Evolutionary conservation across 805 yeast species (phyloP).

Genomic region (Monosporozyma aquatica): DNA sequence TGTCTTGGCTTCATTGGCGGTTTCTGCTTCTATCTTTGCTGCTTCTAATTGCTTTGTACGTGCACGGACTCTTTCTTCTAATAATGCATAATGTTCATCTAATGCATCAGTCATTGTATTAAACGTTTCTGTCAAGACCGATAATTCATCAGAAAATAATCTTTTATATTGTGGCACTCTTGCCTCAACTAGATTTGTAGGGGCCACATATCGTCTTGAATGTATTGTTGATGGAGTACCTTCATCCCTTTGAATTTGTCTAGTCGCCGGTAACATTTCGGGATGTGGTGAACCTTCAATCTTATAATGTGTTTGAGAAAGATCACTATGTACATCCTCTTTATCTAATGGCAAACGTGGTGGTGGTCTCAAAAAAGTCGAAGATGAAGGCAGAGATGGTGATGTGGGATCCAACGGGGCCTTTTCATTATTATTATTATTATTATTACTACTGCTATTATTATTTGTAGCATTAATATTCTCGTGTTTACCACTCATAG

Average conservation of each 20-base stretch:
- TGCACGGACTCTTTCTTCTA: conserved; percentile 81
- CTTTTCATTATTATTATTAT: background rate
- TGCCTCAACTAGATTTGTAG: conserved; percentile 31
- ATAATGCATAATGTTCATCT: conserved; percentile 68
- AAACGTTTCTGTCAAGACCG: conserved; percentile 81
- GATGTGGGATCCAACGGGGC: background rate
- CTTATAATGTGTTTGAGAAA: background rate
- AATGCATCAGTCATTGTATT: conserved; percentile 86
- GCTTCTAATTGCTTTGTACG: conserved; percentile 84
- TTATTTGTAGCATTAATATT: background rate
- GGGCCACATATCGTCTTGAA: conserved; percentile 20
- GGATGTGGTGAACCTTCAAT: conserved; percentile 6
- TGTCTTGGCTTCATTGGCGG: conserved; percentile 94
- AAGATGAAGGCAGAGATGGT: background rate
- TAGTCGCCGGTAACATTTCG: background rate
- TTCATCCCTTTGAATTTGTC: conserved; percentile 4
- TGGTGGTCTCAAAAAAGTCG: background rate
- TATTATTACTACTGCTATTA: background rate
- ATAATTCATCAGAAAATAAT: conserved; percentile 70
- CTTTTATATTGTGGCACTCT: conserved; percentile 41
- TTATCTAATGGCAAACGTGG: background rate
- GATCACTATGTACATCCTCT: background rate
- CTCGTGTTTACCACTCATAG: background rate
- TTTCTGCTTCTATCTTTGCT: conserved; percentile 82
- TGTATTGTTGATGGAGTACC: conserved; percentile 9